Percentiles rank a stretch among this genome's conserved stretches.
These are phyloP conservation scores for Skeletonema costatum DNA, from an alignment of 108 stramenopile genomes.

Conservation along the genomic window DNA sequence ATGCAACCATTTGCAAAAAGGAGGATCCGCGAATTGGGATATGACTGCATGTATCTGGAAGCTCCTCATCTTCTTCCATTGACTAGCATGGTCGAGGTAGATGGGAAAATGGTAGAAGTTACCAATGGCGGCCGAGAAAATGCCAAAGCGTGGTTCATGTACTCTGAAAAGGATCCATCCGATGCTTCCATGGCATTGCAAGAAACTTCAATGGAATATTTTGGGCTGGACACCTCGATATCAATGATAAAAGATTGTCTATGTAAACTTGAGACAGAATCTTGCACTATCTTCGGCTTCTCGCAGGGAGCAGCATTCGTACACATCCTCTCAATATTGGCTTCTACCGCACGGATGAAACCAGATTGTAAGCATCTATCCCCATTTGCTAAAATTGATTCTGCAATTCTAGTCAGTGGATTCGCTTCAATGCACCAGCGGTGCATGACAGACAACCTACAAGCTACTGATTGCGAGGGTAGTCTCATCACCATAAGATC, in stretches of 20 bases:
- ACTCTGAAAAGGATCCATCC: conserved; percentile 31
- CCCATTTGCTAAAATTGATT: conserved; percentile 14
- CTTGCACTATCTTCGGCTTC: conserved; percentile 44
- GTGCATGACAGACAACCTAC: not conserved
- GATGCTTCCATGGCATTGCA: conserved; percentile 31
- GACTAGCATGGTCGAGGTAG: conserved; percentile 31
- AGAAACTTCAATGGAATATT: conserved; percentile 31
- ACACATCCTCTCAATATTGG: conserved; percentile 50
- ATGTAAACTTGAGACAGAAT: not conserved
- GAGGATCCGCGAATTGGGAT: conserved; percentile 45
- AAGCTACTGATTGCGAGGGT: not conserved
- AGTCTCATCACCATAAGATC: conserved; percentile 28
- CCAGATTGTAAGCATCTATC: conserved; percentile 4
- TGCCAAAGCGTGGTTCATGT: conserved; percentile 62
- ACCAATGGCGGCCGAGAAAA: conserved; percentile 45
- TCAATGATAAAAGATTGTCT: conserved; percentile 20
- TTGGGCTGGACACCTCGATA: conserved; percentile 51
- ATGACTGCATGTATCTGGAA: conserved; percentile 50
- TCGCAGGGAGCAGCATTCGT: conserved; percentile 60
- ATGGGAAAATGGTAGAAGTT: conserved; percentile 23
- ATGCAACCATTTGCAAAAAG: not conserved
- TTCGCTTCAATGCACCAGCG: conserved; percentile 36
- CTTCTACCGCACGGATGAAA: conserved; percentile 20
- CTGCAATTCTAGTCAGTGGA: conserved; percentile 39
- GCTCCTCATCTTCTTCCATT: conserved; percentile 52